Evolutionary conservation across 352 stramenopile genomes (phyloP), one percentile per base, ranked within the genome.

Genomic region (Globisporangium lucens): DNA sequence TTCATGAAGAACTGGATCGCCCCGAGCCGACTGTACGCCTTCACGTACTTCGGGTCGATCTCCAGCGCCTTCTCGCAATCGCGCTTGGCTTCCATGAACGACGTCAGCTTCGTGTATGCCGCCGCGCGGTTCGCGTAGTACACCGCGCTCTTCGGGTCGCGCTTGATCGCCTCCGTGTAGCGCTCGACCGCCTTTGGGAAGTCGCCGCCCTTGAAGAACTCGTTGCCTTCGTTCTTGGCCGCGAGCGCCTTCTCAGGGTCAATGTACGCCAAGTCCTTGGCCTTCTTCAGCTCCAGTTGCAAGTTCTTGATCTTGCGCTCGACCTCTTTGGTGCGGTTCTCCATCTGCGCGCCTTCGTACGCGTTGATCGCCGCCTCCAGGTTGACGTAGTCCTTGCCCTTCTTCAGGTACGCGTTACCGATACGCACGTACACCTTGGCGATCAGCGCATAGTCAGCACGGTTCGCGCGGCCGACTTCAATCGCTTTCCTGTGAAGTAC

Each of bases 1-100:
- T 99, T 99, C 89, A 99, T 98, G 69, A 99, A 97, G 69, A 99
- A 97, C 82, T 99, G 96, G 75, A 99, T 99, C 66, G 99, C 98
- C 22, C 97, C 98, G 73, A 99, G 98, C 47, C 98, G 96, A 30
- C 91, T 96, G 85, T 98, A 99, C 13, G 97, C 97, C 85, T 99
- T 99, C 49, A 99, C 97, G 76, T 99, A 99, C 75, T 98, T 99
- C 4, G 94, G 94, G 79, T 99, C 98, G 20, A 99, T 75, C 65
- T 98, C 96, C 22, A 99, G 78, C 12, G 98, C 98, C 79, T 99
- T 99, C 77, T 99, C 96, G 68, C 98, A 98, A 70, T 96, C 89
- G 69, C 89, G 87, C 79, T 97, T 97, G 53, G 91, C 91, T 65
- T 95, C 87, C 43, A 90, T 78, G 63, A 93, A 97, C 72, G 85